phyloP scores from a whole-genome alignment of 2,329 filamentous ascomycete species.

The Penicillium sp. region DNA sequence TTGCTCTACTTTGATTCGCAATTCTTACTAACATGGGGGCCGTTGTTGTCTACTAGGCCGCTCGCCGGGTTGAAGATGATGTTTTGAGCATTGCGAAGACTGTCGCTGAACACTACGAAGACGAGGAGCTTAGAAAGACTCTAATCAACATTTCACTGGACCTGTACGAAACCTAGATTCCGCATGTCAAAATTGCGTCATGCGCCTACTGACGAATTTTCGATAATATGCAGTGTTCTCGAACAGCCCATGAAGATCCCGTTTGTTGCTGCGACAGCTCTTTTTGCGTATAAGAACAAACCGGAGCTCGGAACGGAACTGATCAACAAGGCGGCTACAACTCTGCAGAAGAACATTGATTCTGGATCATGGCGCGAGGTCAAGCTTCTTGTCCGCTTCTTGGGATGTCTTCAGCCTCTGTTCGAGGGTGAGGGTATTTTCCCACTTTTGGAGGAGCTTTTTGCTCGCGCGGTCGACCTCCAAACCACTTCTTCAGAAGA shows the following conservation, averaged over 20 bases:
- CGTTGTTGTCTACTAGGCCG: conserved; percentile 40
- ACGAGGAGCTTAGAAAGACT: conserved; percentile 65
- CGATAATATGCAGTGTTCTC: conserved; percentile 47
- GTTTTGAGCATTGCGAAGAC: conserved; percentile 67
- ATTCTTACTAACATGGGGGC: conserved; percentile 9
- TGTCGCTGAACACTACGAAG: conserved; percentile 78
- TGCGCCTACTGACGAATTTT: conserved; percentile 2
- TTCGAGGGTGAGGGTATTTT: conserved; percentile 82
- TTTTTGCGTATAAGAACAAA: conserved; percentile 72
- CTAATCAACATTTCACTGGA: conserved; percentile 71
- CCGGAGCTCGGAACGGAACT: conserved; percentile 68
- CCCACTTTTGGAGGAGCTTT: conserved; percentile 79
- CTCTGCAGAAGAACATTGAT: conserved; percentile 61
- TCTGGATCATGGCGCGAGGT: conserved; percentile 80
- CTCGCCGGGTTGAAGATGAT: conserved; percentile 73
- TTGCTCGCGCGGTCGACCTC: conserved; percentile 81
- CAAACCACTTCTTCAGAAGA: conserved; percentile 92
- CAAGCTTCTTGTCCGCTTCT: conserved; percentile 82
- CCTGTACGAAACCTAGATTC: conserved; percentile 47
- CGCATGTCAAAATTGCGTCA: not conserved
- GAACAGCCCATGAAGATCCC: conserved; percentile 99
- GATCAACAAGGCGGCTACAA: conserved; percentile 56
- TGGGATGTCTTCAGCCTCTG: conserved; percentile 76
- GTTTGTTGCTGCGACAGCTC: conserved; percentile 76
- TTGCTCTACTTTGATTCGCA: not conserved